Evolutionary conservation across 2,329 filamentous ascomycete genomes (phyloP).

Genomic region (Zymoseptoria ardabiliae): DNA sequence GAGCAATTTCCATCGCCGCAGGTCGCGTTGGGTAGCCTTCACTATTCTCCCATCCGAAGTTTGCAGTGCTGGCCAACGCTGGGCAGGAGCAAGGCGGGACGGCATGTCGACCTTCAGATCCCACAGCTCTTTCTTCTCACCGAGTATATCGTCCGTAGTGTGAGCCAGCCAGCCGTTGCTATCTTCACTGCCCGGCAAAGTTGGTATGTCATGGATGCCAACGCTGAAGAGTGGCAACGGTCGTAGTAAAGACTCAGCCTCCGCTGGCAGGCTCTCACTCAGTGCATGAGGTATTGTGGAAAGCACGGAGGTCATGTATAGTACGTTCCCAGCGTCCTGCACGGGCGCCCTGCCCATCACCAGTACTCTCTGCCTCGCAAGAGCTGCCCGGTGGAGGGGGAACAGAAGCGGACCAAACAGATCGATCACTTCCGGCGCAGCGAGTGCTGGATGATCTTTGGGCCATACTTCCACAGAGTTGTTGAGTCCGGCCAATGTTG

Average conservation of each 20-base stretch:
- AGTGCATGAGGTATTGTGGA: slow-evolving; percentile 77
- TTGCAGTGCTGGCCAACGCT: slow-evolving; percentile 61
- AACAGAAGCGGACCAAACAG: slow-evolving; percentile 88
- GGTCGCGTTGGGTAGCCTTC: slow-evolving; percentile 83
- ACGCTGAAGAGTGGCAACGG: slow-evolving; percentile 84
- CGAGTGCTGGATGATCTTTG: slow-evolving; percentile 77
- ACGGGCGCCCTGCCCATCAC: slow-evolving; percentile 83
- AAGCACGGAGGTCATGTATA: slow-evolving; percentile 89
- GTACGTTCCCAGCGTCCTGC: slow-evolving; percentile 73
- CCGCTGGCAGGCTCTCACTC: slow-evolving; percentile 55
- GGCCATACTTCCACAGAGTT: slow-evolving; percentile 53
- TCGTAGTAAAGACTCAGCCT: slow-evolving; percentile 49
- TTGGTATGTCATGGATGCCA: slow-evolving; percentile 85
- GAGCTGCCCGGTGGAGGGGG: slow-evolving; percentile 77
- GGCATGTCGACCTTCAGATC: slow-evolving; percentile 76
- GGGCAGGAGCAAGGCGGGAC: slow-evolving; percentile 21
- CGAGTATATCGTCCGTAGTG: slow-evolving; percentile 88
- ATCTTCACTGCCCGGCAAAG: slow-evolving; percentile 52
- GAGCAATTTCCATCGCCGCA: slow-evolving; percentile 68
- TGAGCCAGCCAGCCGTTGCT: slow-evolving; percentile 76
- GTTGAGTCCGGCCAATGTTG: slow-evolving; percentile 48
- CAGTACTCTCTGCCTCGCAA: slow-evolving; percentile 80
- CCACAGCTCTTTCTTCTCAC: slow-evolving; percentile 78
- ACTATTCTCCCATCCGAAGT: slow-evolving; percentile 59
- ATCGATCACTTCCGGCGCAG: slow-evolving; percentile 67